Base-by-base conservation (phyloP, 2,329 filamentous ascomycete genomes). In the Fusarium citri region DNA sequence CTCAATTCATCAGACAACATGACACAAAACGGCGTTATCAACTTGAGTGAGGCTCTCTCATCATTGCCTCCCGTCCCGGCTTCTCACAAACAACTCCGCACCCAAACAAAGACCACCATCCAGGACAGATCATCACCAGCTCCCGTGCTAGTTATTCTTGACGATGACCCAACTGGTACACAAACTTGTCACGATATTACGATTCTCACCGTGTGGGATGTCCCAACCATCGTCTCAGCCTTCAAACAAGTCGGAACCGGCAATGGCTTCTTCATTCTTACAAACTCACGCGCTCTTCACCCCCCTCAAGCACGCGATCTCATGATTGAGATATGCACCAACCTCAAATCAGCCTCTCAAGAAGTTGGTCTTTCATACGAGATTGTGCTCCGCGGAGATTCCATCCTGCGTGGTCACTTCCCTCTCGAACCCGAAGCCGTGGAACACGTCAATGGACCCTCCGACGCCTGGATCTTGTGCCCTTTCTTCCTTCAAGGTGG, bases 401-500 rank as follows among this genome's bases (percentile, higher is more conserved):
- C 85, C 6, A 89, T 87, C 0, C 73, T 89, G 1, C 79, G 87
- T 3, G 87, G 87, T 0, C 87, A 89, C 50, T 88, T 88, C 31
- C 87, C 86, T 0, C 76, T 86, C 1, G 87, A 89, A 72, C 80
- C 83, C 0, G 85, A 88, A 53, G 84, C 83, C 0, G 84, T 82
- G 0, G 83, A 87, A 59, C 76, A 80, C 2, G 83, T 85, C 2
- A 79, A 88, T 1, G 86, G 86, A 1, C 74, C 78, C 2, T 80
- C 82, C 1, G 85, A 88, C 66, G 85, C 83, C 0, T 87, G 86
- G 82, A 78, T 89, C 3, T 77, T 89, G 0, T 86, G 86, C 0
- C 87, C 87, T 0, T 89, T 89, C 75, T 89, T 89, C 73, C 78
- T 84, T 6, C 86, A 89, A 68, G 88, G 87, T 8, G 87, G 87